A percentile compares a stretch with the other conserved stretches of the same genome.
Conservation (phyloP, 148 eudicot species). For the Fagopyrum tataricum region DNA sequence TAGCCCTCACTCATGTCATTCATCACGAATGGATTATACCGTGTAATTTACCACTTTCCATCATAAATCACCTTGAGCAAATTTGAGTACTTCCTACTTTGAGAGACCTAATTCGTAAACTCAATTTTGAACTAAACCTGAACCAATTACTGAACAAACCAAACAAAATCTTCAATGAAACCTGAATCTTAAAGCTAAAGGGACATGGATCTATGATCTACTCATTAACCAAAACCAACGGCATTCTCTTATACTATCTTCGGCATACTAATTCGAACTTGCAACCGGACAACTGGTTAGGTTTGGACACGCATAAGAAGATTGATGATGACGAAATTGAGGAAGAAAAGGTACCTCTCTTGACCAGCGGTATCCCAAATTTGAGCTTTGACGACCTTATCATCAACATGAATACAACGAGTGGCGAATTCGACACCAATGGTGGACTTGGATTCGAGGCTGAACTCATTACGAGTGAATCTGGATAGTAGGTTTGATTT, state of each 20-base stretch:
- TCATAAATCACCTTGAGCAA: too few species aligned
- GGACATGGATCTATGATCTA: constrained; percentile 1
- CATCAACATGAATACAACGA: constrained; percentile 35
- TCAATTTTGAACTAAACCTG: too few species aligned
- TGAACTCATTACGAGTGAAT: constrained; percentile 42
- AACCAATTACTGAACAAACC: too few species aligned
- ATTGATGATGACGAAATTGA: not conserved
- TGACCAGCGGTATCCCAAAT: constrained; percentile 21
- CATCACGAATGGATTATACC: not conserved
- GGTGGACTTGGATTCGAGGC: constrained; percentile 50
- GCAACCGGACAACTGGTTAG: not conserved
- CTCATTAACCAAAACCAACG: not conserved
- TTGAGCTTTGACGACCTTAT: constrained; percentile 52
- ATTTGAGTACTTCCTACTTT: not conserved
- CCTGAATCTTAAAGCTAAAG: not conserved
- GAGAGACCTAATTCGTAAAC: not conserved
- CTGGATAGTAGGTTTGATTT: constrained; percentile 50
- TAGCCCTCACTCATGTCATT: not conserved
- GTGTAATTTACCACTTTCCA: not conserved
- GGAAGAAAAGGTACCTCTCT: constrained; percentile 1
- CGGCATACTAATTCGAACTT: not conserved
- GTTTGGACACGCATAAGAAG: not conserved
- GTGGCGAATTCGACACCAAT: constrained; percentile 60
- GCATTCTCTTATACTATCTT: not conserved
- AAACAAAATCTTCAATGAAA: too few species aligned